These are phyloP conservation scores for Protomyces pachydermus DNA, from an alignment of 1,139 yeast species.

Conservation along the genomic window DNA sequence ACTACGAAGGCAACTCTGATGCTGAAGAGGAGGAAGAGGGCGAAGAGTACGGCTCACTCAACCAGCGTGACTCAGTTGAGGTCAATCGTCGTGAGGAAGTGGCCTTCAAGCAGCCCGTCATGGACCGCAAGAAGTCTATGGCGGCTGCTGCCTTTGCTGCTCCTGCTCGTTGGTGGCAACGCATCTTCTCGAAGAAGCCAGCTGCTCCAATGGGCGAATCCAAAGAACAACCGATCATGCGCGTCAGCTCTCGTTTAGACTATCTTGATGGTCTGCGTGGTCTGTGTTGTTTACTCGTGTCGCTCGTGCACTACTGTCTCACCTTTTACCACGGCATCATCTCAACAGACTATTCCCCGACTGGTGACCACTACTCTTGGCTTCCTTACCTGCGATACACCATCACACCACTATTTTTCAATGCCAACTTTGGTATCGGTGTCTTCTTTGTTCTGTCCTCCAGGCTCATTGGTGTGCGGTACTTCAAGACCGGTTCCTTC, in stretches of 20 bases:
- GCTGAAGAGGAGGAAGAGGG: not conserved
- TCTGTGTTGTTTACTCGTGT: constrained; percentile 15
- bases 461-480: constrained; percentile 17
- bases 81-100: constrained; percentile 5
- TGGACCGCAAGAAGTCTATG: constrained; percentile 7
- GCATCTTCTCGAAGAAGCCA: not conserved
- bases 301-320: constrained; percentile 18
- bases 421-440: constrained; percentile 23
- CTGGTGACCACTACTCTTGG: constrained; percentile 4
- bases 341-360: not conserved
- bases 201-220: not conserved
- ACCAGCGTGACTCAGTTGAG: constrained; percentile 13
- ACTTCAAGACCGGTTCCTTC: constrained; percentile 8
- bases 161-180: constrained; percentile 1
- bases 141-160: constrained; percentile 4
- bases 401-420: constrained; percentile 17
- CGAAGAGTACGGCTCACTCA: constrained; percentile 16
- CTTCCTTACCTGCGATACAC: constrained; percentile 9
- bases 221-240: not conserved
- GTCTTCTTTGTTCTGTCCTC: constrained; percentile 25
- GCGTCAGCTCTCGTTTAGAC: constrained; percentile 2
- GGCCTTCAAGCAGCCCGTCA: constrained; percentile 3
- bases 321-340: constrained; percentile 19
- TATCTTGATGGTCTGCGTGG: constrained; percentile 25
- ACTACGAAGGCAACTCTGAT: constrained; percentile 6